Evolutionary conservation across 768 basidiomycete genomes (phyloP).

Genomic region (Termitomyces sp.): DNA sequence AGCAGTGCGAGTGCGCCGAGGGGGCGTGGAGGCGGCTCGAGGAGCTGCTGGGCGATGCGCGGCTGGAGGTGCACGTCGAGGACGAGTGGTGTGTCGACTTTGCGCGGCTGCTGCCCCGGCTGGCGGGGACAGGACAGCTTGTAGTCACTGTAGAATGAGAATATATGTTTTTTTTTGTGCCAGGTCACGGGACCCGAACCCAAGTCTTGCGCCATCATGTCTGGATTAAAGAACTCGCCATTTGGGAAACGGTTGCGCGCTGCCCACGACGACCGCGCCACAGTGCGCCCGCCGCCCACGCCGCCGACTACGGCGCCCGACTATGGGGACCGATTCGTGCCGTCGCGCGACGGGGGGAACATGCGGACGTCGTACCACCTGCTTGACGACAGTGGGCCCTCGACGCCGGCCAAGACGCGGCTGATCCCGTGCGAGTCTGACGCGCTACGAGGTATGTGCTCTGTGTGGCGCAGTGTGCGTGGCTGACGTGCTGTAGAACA

Average conservation of each 20-base stretch:
- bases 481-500: constrained; percentile 45
- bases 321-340: constrained; percentile 66
- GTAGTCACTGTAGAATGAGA: no score
- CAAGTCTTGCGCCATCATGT: constrained; percentile 36
- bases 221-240: constrained; percentile 76
- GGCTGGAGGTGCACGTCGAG: neutral
- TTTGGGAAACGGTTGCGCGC: constrained; percentile 81
- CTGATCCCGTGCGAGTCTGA: constrained; percentile 68
- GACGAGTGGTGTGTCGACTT: no score
- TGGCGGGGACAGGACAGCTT: no score
- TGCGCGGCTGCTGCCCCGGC: no score
- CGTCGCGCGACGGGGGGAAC: constrained; percentile 56
- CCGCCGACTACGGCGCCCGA: constrained; percentile 11
- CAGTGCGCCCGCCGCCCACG: neutral
- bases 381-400: constrained; percentile 49
- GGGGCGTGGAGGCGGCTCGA: neutral
- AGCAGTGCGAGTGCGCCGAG: neutral
- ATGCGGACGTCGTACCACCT: constrained; percentile 65
- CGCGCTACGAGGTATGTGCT: constrained; percentile 60
- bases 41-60: neutral
- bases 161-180: no score
- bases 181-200: neutral
- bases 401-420: constrained; percentile 54
- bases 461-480: neutral
- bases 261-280: constrained; percentile 34